Conservation (phyloP, 164 flowering plant species). For the Pachysandra terminalis region DNA sequence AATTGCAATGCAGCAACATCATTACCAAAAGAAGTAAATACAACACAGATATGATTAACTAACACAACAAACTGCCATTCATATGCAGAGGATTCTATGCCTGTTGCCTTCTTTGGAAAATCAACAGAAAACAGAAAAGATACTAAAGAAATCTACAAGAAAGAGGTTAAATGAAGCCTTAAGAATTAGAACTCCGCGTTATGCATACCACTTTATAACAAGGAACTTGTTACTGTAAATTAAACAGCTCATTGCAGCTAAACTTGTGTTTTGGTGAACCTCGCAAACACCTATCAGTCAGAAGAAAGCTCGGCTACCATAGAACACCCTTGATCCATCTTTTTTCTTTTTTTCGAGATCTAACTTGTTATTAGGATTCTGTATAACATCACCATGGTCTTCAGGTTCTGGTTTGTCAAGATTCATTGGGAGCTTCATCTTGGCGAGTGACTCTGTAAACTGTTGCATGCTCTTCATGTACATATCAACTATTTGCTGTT, state of each 20-base stretch:
- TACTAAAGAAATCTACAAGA: too few species aligned
- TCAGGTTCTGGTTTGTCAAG: conserved; percentile 39
- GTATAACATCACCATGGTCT: conserved; percentile 34
- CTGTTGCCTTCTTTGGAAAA: too few species aligned
- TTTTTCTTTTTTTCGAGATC: conserved; percentile 53
- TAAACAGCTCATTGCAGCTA: background rate
- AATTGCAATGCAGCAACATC: background rate
- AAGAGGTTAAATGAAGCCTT: background rate
- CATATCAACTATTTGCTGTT: conserved; percentile 86
- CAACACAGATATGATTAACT: too few species aligned
- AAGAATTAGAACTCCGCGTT: background rate
- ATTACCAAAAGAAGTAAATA: background rate
- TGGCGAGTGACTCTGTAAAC: conserved; percentile 79
- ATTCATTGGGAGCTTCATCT: conserved; percentile 93
- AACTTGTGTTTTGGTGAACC: background rate
- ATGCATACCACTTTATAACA: background rate
- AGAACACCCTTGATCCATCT: conserved; percentile 76
- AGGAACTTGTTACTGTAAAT: background rate
- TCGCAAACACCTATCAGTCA: conserved; percentile 11
- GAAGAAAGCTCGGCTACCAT: conserved; percentile 68
- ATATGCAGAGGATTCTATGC: too few species aligned
- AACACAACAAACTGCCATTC: too few species aligned
- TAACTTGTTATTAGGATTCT: conserved; percentile 24
- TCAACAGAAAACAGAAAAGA: too few species aligned
- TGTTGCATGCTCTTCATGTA: conserved; percentile 97